Evolutionary conservation across 2,329 filamentous ascomycete genomes (phyloP).

Genomic region (Ascochyta koolunga): DNA sequence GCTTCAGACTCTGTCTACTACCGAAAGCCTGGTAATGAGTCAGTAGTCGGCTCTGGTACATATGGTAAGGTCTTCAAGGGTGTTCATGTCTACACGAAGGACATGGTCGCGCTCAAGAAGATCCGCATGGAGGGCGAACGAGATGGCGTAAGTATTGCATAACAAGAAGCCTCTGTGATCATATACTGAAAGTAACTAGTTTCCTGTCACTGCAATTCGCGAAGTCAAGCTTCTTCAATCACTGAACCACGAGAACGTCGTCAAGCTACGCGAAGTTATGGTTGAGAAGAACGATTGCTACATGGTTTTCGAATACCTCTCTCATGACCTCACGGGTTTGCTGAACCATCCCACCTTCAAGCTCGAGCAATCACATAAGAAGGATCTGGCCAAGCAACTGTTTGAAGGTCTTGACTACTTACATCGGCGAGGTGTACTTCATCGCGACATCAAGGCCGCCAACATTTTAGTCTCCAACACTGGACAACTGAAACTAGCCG

Average conservation of each 20-base stretch:
- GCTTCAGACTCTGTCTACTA: slow-evolving; percentile 90
- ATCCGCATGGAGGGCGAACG: slow-evolving; percentile 93
- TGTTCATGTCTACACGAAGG: slow-evolving; percentile 88
- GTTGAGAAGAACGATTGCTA: slow-evolving; percentile 98
- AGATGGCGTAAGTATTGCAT: slow-evolving; percentile 65
- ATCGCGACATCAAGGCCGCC: slow-evolving; percentile 97
- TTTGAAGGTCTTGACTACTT: slow-evolving; percentile 95
- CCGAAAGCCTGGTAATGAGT: slow-evolving; percentile 95
- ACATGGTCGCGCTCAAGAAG: slow-evolving; percentile 83
- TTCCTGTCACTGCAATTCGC: slow-evolving; percentile 87
- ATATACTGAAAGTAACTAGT: slow-evolving; percentile 51
- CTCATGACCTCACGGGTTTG: slow-evolving; percentile 92
- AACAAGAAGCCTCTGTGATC: neutral
- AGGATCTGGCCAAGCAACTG: slow-evolving; percentile 88
- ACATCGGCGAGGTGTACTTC: slow-evolving; percentile 88
- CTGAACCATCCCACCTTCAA: slow-evolving; percentile 93
- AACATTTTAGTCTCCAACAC: slow-evolving; percentile 94
- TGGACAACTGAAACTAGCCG: slow-evolving; percentile 88
- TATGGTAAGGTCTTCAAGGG: slow-evolving; percentile 96
- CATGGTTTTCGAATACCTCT: slow-evolving; percentile 99
- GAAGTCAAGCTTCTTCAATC: slow-evolving; percentile 94
- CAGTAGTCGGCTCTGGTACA: slow-evolving; percentile 91
- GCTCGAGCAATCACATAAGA: slow-evolving; percentile 84
- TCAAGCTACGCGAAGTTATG: slow-evolving; percentile 89
- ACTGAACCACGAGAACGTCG: slow-evolving; percentile 80